These are phyloP conservation scores for Phytophthora rubi DNA, from an alignment of 352 stramenopile species.

Conservation along the genomic window DNA sequence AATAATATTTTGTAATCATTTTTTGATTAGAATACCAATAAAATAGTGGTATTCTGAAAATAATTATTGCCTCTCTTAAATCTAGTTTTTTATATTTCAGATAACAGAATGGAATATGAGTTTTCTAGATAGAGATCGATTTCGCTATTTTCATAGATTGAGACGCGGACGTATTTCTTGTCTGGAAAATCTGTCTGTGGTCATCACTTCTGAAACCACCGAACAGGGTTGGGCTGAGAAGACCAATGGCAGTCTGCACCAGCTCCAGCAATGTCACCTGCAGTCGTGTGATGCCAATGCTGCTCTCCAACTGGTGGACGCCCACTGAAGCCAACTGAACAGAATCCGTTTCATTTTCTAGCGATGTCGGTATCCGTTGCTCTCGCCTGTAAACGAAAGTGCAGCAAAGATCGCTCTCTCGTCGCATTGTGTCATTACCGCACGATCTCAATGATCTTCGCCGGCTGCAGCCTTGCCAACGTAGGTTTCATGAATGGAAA, in stretches of 20 bases:
- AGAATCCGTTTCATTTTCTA: background rate
- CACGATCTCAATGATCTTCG: background rate
- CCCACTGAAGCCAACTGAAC: background rate
- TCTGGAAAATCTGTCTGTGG: no score
- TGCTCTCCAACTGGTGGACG: background rate
- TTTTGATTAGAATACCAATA: no score
- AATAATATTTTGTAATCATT: no score
- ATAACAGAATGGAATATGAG: no score
- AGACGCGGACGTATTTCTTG: no score
- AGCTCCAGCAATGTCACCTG: background rate
- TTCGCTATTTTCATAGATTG: no score
- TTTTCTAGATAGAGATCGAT: no score
- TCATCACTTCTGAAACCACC: background rate
- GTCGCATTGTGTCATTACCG: background rate
- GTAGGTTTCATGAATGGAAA: background rate
- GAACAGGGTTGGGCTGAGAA: background rate
- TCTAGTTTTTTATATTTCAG: no score
- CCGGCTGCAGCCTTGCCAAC: background rate
- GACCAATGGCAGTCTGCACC: background rate
- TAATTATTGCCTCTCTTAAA: no score
- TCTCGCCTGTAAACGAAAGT: background rate
- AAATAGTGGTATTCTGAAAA: no score
- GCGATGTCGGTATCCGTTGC: background rate
- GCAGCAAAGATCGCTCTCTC: background rate
- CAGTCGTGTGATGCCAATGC: background rate